phyloP scores from a whole-genome alignment of 2,329 filamentous ascomycete species.

The Talaromyces sp. region DNA sequence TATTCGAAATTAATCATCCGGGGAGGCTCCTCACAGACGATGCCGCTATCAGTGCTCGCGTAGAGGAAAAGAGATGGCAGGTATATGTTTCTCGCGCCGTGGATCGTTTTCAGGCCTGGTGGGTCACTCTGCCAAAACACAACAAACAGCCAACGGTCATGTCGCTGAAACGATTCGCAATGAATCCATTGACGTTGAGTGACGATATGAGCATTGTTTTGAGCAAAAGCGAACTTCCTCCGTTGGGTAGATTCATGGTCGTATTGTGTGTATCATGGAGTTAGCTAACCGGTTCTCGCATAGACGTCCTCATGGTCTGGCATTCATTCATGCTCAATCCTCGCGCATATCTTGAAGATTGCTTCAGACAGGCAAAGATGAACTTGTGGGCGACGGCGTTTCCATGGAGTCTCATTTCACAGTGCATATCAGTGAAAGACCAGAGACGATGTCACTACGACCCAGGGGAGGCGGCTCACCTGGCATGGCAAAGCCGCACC shows the following conservation, averaged over 20 bases:
- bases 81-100: slow-evolving; percentile 16
- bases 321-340: slow-evolving; percentile 75
- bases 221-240: not conserved
- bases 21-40: not conserved
- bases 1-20: slow-evolving; percentile 47
- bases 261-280: not conserved
- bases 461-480: not conserved
- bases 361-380: slow-evolving; percentile 53
- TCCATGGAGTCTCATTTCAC: slow-evolving; percentile 59
- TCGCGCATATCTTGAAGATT: slow-evolving; percentile 65
- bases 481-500: not conserved
- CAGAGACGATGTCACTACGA: slow-evolving; percentile 4
- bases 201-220: not conserved
- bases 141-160: slow-evolving; percentile 4
- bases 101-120: slow-evolving; percentile 13
- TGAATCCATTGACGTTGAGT: slow-evolving; percentile 1
- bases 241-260: not conserved
- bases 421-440: slow-evolving; percentile 43
- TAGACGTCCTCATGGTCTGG: slow-evolving; percentile 75
- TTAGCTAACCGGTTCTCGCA: not conserved
- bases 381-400: slow-evolving; percentile 58
- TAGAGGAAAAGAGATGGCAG: slow-evolving; percentile 13
- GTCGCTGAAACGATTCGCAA: slow-evolving; percentile 5
- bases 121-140: slow-evolving; percentile 4
- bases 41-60: not conserved